Percentiles rank a stretch among this genome's conserved stretches.
phyloP scores from a whole-genome alignment of 2,329 filamentous ascomycete species.

The Cercospora citrullina region DNA sequence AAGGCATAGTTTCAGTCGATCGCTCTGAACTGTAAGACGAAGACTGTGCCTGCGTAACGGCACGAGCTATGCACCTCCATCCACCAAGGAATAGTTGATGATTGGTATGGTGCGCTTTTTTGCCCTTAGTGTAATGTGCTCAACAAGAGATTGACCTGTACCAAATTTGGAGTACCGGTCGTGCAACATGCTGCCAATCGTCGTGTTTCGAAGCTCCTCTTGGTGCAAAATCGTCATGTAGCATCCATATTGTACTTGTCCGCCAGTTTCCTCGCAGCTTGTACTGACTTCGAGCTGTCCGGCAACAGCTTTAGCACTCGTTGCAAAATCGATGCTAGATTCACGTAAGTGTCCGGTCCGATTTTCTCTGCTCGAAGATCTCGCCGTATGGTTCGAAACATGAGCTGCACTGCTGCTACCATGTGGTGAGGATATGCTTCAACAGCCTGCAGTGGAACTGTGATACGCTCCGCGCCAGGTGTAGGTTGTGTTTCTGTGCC shows the following conservation, averaged over 20 bases:
- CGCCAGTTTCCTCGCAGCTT: constrained; percentile 14
- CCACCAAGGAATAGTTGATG: not conserved
- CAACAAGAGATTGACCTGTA: not conserved
- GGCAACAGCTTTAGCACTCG: constrained; percentile 11
- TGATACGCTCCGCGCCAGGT: not conserved
- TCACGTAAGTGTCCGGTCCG: constrained; percentile 3
- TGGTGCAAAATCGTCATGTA: not conserved
- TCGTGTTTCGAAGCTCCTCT: not conserved
- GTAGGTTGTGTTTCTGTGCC: not conserved
- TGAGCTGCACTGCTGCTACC: constrained; percentile 16
- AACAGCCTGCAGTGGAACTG: constrained; percentile 11
- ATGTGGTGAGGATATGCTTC: constrained; percentile 21
- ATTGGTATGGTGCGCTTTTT: not conserved
- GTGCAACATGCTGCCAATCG: not conserved
- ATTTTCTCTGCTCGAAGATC: constrained; percentile 14
- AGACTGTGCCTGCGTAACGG: not conserved
- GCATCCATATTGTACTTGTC: not conserved
- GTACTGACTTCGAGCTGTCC: constrained; percentile 17
- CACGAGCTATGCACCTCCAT: not conserved
- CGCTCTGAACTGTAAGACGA: not conserved
- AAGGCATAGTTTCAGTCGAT: not conserved
- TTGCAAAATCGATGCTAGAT: constrained; percentile 4
- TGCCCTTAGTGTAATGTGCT: not conserved
- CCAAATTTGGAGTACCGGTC: not conserved
- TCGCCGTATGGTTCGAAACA: constrained; percentile 18